Base-by-base conservation (phyloP, 805 yeast genomes). In the Candida quercuum region DNA sequence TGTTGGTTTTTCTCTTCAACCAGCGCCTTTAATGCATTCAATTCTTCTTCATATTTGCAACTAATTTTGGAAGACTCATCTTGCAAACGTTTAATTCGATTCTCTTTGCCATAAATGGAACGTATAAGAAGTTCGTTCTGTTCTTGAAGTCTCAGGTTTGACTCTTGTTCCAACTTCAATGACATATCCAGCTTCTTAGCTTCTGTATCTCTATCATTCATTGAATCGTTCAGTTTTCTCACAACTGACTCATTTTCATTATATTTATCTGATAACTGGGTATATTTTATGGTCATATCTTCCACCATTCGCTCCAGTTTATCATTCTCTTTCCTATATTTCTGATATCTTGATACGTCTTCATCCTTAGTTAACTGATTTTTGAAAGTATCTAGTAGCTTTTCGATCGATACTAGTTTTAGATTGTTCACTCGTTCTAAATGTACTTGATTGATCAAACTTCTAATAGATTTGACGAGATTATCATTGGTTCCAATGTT, bases 361-460 rank as follows among this genome's bases (percentile, higher is more conserved):
- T 36, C 29, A 23, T 40, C 45, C 13, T 33, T 33, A 10, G 26
- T 33, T 18, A 48, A 16, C 20, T 43, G 39, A 14, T 32, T 26
- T 28, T 61, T 70, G 47, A 78, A 84, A 41, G 68, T 70, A 30
- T 60, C 59, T 41, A 83, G 54, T 46, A 80, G 82, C 18, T 59
- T 63, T 25, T 75, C 77, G 29, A 84, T 61, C 10, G 81, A 69
- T 32, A 64, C 62, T 37, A 82, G 55, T 40, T 77, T 69, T 45
- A 73, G 64, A 46, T 70, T 77, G 48, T 82, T 83, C 36, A 77
- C 66, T 47, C 73, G 78, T 38, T 78, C 77, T 44, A 72, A 66
- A 36, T 77, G 69, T 15, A 84, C 60, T 37, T 77, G 76, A 21
- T 72, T 61, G 2, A 79, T 68, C 28, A 85, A 57, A 16, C 71